These are phyloP conservation scores for Hyaloscypha bicolor DNA, from an alignment of 495 filamentous ascomycete species.

Conservation along the genomic window DNA sequence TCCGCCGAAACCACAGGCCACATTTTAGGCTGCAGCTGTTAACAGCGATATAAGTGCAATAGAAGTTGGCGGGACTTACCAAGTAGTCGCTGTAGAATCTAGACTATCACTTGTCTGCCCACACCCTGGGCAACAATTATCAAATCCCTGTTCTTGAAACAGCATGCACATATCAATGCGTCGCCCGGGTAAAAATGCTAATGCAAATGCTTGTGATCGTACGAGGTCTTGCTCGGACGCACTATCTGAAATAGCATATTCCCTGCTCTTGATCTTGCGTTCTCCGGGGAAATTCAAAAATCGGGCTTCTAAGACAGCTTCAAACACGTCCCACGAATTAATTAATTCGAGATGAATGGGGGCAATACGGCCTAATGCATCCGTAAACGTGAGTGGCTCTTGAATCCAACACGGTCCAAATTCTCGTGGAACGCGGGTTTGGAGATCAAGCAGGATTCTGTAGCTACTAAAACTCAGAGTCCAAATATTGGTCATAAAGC, in stretches of 20 bases:
- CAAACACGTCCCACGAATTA: conserved; percentile 16
- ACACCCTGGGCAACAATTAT: no score
- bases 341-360: conserved; percentile 20
- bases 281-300: conserved; percentile 10
- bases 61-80: no score
- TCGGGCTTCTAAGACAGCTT: neutral
- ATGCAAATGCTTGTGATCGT: neutral
- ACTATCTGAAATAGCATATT: conserved; percentile 15
- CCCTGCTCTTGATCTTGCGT: conserved; percentile 1
- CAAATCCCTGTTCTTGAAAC: neutral
- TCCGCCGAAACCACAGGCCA: no score
- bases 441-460: conserved; percentile 3
- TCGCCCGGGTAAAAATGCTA: conserved; percentile 5
- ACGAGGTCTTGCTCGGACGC: neutral
- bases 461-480: conserved; percentile 8
- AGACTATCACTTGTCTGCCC: no score
- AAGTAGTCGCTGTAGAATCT: no score
- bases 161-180: conserved; percentile 13
- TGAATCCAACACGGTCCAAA: conserved; percentile 7
- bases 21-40: no score
- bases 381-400: conserved; percentile 12
- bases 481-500: conserved; percentile 7
- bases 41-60: no score
- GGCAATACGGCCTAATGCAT: conserved; percentile 15
- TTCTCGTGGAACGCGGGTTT: conserved; percentile 3